phyloP scores from a whole-genome alignment of 1,139 yeast species.

The Petasospora rhodanensis region DNA sequence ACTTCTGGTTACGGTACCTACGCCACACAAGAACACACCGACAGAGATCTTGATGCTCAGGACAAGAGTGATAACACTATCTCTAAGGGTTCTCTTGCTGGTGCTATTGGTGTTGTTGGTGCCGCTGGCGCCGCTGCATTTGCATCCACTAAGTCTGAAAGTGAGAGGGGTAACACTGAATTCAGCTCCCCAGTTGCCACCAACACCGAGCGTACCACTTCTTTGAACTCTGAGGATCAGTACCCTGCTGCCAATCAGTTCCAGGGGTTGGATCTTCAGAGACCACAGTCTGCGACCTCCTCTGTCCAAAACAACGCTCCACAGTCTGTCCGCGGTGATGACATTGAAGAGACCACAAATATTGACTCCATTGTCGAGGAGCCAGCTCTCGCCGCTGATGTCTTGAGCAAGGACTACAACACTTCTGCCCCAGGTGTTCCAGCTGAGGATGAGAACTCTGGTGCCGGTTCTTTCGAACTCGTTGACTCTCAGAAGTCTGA shows the following conservation, averaged over 20 bases:
- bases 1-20: constrained; percentile 27
- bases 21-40: neutral
- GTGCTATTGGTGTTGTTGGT: constrained; percentile 23
- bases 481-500: constrained; percentile 25
- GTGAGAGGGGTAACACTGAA: constrained; percentile 21
- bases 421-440: constrained; percentile 2
- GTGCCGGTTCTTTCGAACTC: constrained; percentile 30
- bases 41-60: constrained; percentile 1
- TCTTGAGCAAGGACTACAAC: constrained; percentile 18
- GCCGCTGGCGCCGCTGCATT: constrained; percentile 30
- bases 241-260: constrained; percentile 31
- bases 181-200: constrained; percentile 30
- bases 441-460: constrained; percentile 22
- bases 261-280: constrained; percentile 44
- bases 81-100: constrained; percentile 16
- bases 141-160: constrained; percentile 25
- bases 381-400: constrained; percentile 23
- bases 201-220: constrained; percentile 32
- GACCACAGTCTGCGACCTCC: constrained; percentile 81
- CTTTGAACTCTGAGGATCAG: constrained; percentile 36
- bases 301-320: constrained; percentile 93
- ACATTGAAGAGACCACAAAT: constrained; percentile 21
- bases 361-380: constrained; percentile 17
- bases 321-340: constrained; percentile 78
- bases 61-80: constrained; percentile 1